Evolutionary conservation across 2,329 filamentous ascomycete species (phyloP).

Genomic region (Fonsecaea multimorphosa): DNA sequence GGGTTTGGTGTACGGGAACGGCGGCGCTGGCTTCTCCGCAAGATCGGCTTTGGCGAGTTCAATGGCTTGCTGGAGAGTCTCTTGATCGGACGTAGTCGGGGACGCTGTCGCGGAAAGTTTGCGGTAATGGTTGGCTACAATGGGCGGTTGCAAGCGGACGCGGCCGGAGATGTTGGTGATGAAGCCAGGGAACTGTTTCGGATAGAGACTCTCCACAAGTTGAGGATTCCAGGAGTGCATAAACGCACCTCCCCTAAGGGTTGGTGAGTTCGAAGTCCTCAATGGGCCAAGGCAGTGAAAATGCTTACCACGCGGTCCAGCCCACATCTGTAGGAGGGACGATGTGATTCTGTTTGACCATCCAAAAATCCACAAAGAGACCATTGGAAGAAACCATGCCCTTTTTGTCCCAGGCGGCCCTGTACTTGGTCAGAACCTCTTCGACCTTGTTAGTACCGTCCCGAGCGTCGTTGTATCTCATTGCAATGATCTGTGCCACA

Average conservation of each 20-base stretch:
- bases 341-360: slow-evolving; percentile 41
- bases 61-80: slow-evolving; percentile 19
- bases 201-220: slow-evolving; percentile 41
- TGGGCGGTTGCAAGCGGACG: slow-evolving; percentile 38
- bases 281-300: slow-evolving; percentile 19
- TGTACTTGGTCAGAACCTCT: slow-evolving; percentile 48
- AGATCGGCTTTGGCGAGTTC: slow-evolving; percentile 19
- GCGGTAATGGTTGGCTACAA: slow-evolving; percentile 40
- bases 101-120: slow-evolving; percentile 28
- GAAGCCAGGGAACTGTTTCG: slow-evolving; percentile 40
- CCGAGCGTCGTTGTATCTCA: slow-evolving; percentile 47
- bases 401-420: slow-evolving; percentile 44
- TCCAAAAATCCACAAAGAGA: slow-evolving; percentile 41
- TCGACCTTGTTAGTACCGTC: slow-evolving; percentile 44
- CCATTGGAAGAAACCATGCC: slow-evolving; percentile 42
- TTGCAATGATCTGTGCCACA: slow-evolving; percentile 45
- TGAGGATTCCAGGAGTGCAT: slow-evolving; percentile 49
- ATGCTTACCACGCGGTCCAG: slow-evolving; percentile 43
- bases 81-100: slow-evolving; percentile 1
- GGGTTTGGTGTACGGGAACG: slow-evolving; percentile 35
- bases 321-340: slow-evolving; percentile 36
- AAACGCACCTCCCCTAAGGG: slow-evolving; percentile 43
- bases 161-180: slow-evolving; percentile 40
- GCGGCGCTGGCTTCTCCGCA: neutral
- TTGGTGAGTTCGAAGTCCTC: neutral